Conservation (phyloP, 768 basidiomycete genomes). For the Pleurotus sapidus region DNA sequence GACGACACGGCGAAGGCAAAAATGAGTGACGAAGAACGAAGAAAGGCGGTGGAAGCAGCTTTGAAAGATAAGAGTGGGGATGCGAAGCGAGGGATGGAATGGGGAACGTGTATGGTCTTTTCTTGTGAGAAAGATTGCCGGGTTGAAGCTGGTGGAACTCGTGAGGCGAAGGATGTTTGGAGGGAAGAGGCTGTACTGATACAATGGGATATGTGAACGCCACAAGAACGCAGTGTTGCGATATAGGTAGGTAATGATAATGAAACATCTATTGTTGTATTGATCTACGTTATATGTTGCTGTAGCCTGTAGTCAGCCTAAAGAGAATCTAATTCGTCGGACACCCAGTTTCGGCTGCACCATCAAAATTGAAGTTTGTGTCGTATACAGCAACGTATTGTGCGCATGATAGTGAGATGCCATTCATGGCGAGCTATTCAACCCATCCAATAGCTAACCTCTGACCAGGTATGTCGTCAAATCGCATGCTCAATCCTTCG, state of each 20-base stretch:
- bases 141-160: constrained; percentile 33
- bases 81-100: constrained; percentile 77
- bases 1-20: constrained; percentile 24
- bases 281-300: too few relatives aligned
- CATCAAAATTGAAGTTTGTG: too few relatives aligned
- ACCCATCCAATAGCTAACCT: constrained; percentile 3
- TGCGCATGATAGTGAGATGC: too few relatives aligned
- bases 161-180: constrained; percentile 52
- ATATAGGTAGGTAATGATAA: too few relatives aligned
- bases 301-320: too few relatives aligned
- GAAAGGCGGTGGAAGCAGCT: constrained; percentile 53
- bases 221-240: too few relatives aligned
- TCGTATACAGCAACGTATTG: too few relatives aligned
- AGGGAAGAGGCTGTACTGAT: constrained; percentile 72
- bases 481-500: background rate
- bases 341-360: too few relatives aligned
- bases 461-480: background rate
- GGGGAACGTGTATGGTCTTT: constrained; percentile 91
- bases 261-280: too few relatives aligned
- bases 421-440: background rate
- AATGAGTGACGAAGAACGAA: constrained; percentile 66
- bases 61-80: constrained; percentile 43
- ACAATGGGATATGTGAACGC: constrained; percentile 65
- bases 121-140: constrained; percentile 84
- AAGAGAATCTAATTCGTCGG: too few relatives aligned